A percentile compares a stretch with the other conserved stretches of the same genome.
Evolutionary conservation across 2,329 filamentous ascomycete genomes (phyloP).

Genomic region (Ophiostoma sp.): DNA sequence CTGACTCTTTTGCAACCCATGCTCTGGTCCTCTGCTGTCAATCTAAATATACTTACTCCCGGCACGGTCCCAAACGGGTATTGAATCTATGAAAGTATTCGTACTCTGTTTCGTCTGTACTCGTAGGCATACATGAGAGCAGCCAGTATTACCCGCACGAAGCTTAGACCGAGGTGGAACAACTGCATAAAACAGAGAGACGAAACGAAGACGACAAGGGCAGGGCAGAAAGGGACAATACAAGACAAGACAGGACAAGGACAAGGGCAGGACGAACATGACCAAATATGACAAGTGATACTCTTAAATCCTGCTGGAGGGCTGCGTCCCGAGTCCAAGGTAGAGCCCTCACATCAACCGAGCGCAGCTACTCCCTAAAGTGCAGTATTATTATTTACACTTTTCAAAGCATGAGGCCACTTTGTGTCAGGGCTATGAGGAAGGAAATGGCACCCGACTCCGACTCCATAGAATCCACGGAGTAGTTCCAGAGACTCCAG

Average conservation of each 20-base stretch:
- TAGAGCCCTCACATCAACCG: not conserved
- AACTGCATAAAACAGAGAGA: too few species aligned
- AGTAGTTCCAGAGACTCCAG: not conserved
- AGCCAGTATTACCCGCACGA: too few species aligned
- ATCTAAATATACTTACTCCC: too few species aligned
- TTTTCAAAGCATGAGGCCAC: conserved; percentile 1
- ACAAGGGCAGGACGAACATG: not conserved
- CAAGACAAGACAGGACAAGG: not conserved
- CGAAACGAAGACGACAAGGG: not conserved
- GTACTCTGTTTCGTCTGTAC: too few species aligned
- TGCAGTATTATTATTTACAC: not conserved
- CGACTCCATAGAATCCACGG: too few species aligned
- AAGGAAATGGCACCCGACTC: too few species aligned
- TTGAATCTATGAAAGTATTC: too few species aligned
- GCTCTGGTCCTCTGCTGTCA: too few species aligned
- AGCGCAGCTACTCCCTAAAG: not conserved
- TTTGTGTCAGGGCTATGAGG: not conserved
- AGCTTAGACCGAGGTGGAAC: too few species aligned
- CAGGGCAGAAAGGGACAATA: not conserved
- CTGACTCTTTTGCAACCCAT: too few species aligned
- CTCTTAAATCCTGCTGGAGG: not conserved
- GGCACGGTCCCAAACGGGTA: too few species aligned
- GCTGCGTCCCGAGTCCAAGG: conserved; percentile 5
- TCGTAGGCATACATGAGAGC: too few species aligned
- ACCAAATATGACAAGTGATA: not conserved